Percentiles rank a stretch among this genome's conserved stretches.
Conservation (phyloP, 306 rosid genomes). For the Vicia villosa region DNA sequence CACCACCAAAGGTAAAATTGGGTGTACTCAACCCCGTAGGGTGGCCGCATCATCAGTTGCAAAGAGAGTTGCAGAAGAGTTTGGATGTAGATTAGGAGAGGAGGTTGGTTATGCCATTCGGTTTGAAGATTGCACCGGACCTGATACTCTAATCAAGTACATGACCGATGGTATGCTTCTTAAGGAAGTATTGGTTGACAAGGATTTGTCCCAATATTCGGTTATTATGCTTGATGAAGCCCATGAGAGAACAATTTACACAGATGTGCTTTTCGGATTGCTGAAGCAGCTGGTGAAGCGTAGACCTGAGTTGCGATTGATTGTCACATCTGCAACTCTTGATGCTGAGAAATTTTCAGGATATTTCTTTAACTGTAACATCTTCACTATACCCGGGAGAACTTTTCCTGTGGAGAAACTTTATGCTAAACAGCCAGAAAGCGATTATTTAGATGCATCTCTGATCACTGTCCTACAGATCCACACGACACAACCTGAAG, state of each 20-base stretch:
- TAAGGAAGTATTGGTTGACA: slow-evolving; percentile 78
- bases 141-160: slow-evolving; percentile 79
- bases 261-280: slow-evolving; percentile 88
- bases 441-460: slow-evolving; percentile 81
- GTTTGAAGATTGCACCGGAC: slow-evolving; percentile 87
- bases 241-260: slow-evolving; percentile 78
- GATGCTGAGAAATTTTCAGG: slow-evolving; percentile 91
- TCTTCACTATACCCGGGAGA: slow-evolving; percentile 86
- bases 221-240: slow-evolving; percentile 95
- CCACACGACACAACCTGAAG: slow-evolving; percentile 89
- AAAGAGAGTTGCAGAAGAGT: slow-evolving; percentile 92
- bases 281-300: slow-evolving; percentile 78
- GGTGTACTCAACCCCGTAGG: slow-evolving; percentile 92
- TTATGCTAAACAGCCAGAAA: slow-evolving; percentile 84
- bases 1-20: slow-evolving; percentile 76
- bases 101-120: slow-evolving; percentile 93
- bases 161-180: slow-evolving; percentile 93
- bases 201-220: slow-evolving; percentile 73
- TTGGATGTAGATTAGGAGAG: slow-evolving; percentile 85
- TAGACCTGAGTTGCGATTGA: slow-evolving; percentile 76
- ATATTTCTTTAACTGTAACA: slow-evolving; percentile 75
- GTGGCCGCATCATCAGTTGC: slow-evolving; percentile 95
- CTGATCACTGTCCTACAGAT: slow-evolving; percentile 77
- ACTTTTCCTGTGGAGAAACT: slow-evolving; percentile 82
- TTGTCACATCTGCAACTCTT: slow-evolving; percentile 86